Percentiles rank a stretch among this genome's conserved stretches.
Conservation (phyloP, 73 alveolate genomes). For the Symbiodinium natans region DNA sequence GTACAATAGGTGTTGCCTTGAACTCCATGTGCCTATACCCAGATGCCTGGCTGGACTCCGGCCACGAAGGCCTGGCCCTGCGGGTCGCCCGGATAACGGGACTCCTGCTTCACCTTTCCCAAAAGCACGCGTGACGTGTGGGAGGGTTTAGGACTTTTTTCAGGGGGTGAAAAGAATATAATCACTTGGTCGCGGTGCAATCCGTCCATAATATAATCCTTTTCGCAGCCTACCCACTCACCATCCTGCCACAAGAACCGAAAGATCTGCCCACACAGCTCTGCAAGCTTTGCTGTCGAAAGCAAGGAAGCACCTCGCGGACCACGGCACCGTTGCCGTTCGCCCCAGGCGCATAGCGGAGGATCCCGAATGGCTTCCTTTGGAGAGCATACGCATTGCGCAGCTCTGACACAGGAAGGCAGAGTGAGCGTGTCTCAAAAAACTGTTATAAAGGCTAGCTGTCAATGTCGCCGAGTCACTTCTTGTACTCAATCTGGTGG, state of each 20-base stretch:
- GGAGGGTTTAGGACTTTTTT: too few relatives aligned
- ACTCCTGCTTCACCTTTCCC: conserved; percentile 61
- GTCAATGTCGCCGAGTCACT: not conserved
- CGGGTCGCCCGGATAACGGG: conserved; percentile 90
- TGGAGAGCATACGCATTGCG: too few relatives aligned
- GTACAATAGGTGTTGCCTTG: too few relatives aligned
- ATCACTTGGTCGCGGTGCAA: too few relatives aligned
- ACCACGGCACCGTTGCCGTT: conserved; percentile 92
- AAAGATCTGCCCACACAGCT: too few relatives aligned
- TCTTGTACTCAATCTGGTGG: conserved; percentile 16
- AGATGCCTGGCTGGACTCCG: conserved; percentile 85
- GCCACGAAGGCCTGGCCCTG: conserved; percentile 94
- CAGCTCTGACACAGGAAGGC: not conserved
- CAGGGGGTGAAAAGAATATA: too few relatives aligned
- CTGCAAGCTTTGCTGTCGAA: too few relatives aligned
- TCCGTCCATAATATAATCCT: not conserved
- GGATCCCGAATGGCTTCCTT: conserved; percentile 73
- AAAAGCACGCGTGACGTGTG: too few relatives aligned
- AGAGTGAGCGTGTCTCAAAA: too few relatives aligned
- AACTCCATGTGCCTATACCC: not conserved
- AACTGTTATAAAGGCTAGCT: too few relatives aligned
- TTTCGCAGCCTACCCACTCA: not conserved
- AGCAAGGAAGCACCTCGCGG: not conserved
- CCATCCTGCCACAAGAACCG: not conserved
- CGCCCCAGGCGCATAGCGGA: conserved; percentile 90